A percentile compares a stretch with the other conserved stretches of the same genome.
phyloP scores from a whole-genome alignment of 1,284 basidiomycete genomes.

The Xerocomus minutiporus region DNA sequence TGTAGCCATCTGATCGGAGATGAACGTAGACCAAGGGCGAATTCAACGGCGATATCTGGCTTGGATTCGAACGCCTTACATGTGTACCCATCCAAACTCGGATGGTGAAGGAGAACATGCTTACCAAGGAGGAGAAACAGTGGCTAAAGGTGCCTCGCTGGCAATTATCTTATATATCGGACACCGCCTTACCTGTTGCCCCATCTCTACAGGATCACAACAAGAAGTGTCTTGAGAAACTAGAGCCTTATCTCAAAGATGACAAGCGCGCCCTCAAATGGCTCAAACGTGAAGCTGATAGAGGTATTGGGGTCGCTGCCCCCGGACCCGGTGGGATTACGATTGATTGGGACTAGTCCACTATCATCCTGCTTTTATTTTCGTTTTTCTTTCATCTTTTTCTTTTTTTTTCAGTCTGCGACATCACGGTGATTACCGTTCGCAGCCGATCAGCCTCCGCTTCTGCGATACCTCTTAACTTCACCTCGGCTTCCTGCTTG shows the following conservation, averaged over 20 bases:
- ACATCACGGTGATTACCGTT: not conserved
- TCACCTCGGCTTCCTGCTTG: conserved; percentile 4
- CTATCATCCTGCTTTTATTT: not conserved
- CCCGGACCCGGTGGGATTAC: conserved; percentile 59
- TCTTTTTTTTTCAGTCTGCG: conserved; percentile 3
- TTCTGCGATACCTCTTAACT: conserved; percentile 20
- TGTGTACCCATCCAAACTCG: conserved; percentile 91
- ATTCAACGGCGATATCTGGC: conserved; percentile 72
- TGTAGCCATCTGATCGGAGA: conserved; percentile 9
- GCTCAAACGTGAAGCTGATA: conserved; percentile 71
- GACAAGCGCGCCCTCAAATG: conserved; percentile 80
- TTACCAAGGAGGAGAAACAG: conserved; percentile 79
- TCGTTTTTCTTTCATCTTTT: not conserved
- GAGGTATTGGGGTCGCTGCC: conserved; percentile 61
- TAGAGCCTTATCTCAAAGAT: conserved; percentile 70
- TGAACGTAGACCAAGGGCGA: conserved; percentile 57
- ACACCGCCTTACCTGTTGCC: conserved; percentile 2
- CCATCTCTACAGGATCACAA: conserved; percentile 68
- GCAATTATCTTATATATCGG: conserved; percentile 2
- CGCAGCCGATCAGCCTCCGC: conserved; percentile 1
- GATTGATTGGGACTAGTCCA: conserved; percentile 67
- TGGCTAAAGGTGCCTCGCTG: conserved; percentile 74
- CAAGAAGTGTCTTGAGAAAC: conserved; percentile 63
- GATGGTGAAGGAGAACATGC: conserved; percentile 81
- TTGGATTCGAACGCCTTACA: conserved; percentile 85